These are phyloP conservation scores for Rhododendron simsii DNA, from an alignment of 148 eudicot genomes.

Conservation along the genomic window DNA sequence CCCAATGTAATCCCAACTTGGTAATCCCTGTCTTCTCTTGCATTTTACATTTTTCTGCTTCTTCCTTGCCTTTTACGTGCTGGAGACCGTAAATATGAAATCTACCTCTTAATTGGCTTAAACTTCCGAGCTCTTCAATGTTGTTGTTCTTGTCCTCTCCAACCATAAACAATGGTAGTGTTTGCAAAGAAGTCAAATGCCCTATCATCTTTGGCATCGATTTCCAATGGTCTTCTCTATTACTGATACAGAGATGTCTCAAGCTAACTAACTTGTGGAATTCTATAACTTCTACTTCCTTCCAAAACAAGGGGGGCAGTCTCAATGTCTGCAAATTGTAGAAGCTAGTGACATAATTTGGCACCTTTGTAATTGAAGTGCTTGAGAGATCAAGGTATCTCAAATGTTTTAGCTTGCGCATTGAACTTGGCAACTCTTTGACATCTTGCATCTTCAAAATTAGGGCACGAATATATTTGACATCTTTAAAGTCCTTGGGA, in stretches of 20 bases:
- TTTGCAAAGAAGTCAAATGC: neutral
- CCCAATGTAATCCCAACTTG: too few species aligned
- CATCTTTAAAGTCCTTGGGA: neutral
- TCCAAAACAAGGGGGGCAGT: neutral
- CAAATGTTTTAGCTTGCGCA: neutral
- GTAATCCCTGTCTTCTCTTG: too few species aligned
- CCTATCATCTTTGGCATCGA: neutral
- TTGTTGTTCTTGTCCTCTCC: neutral
- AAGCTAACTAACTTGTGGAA: neutral
- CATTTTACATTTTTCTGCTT: neutral
- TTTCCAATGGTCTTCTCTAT: too few species aligned
- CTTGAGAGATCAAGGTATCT: neutral
- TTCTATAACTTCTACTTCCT: too few species aligned
- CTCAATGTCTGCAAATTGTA: constrained; percentile 11
- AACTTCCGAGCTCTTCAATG: neutral
- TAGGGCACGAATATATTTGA: neutral
- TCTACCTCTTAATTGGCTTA: neutral
- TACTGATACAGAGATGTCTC: neutral
- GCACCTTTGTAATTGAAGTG: neutral
- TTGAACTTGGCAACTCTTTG: neutral
- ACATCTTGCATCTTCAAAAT: neutral
- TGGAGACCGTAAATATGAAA: neutral
- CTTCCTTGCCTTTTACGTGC: neutral
- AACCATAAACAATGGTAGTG: neutral
- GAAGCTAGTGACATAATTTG: neutral